Evolutionary conservation across 495 filamentous ascomycete species (phyloP).

Genomic region (Baudoinia panamericana): DNA sequence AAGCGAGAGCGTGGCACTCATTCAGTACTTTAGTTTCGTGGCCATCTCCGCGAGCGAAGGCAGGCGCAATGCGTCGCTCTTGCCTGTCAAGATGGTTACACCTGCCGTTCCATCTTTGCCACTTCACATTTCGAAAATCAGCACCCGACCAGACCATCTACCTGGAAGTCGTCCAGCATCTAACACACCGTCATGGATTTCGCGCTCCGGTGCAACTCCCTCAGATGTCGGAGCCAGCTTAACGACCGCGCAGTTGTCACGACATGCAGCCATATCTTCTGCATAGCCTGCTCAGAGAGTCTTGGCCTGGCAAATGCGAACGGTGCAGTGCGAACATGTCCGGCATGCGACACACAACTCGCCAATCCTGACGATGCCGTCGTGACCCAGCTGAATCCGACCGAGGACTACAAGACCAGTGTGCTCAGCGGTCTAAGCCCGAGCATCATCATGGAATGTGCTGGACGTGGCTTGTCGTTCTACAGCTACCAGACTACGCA

Average conservation of each 20-base stretch:
- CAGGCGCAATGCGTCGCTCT: no score
- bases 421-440: slow-evolving; percentile 77
- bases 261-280: slow-evolving; percentile 91
- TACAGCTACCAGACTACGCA: slow-evolving; percentile 88
- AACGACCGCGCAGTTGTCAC: slow-evolving; percentile 73
- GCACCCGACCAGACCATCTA: no score
- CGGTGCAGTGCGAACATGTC: slow-evolving; percentile 50
- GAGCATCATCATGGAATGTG: slow-evolving; percentile 78
- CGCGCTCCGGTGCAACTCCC: slow-evolving; percentile 63
- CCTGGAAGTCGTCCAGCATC: no score
- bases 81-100: no score
- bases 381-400: slow-evolving; percentile 61
- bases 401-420: slow-evolving; percentile 89
- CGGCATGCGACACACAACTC: slow-evolving; percentile 65
- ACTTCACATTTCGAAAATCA: no score
- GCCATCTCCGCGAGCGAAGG: no score
- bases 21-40: no score
- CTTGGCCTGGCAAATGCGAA: slow-evolving; percentile 50
- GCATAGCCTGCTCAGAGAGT: slow-evolving; percentile 55
- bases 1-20: no score
- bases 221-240: slow-evolving; percentile 64
- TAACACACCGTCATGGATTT: slow-evolving; percentile 40
- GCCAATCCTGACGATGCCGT: slow-evolving; percentile 66
- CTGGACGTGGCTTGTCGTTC: slow-evolving; percentile 68
- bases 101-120: no score